Conservation (phyloP, 441 rosid genomes). For the Erodium texanum region DNA sequence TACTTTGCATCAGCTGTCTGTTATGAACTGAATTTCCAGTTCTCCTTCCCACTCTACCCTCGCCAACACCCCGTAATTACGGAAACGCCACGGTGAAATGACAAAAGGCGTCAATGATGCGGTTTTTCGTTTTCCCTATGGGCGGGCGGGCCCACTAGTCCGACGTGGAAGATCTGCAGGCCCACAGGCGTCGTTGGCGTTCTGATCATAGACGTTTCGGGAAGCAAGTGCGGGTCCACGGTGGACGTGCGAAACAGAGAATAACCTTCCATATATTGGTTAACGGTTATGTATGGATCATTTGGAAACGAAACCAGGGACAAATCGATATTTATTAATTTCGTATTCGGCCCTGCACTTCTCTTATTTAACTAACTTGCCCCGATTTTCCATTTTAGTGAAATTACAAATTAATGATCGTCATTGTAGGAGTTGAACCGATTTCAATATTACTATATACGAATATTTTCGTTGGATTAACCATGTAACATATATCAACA, state of each 20-base stretch:
- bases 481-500: no score
- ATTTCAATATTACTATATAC: no score
- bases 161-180: constrained; percentile 8
- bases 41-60: constrained; percentile 27
- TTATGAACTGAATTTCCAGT: constrained; percentile 52
- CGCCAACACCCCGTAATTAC: constrained; percentile 16
- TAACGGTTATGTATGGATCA: background rate
- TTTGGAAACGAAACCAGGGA: background rate
- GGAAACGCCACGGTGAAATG: constrained; percentile 16
- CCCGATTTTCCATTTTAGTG: background rate
- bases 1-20: constrained; percentile 52
- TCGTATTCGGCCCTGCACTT: background rate
- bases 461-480: no score
- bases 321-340: no score
- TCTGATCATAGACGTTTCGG: no score
- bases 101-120: constrained; percentile 25
- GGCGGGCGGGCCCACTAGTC: constrained; percentile 19
- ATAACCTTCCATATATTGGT: background rate
- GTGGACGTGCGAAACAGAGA: constrained; percentile 4
- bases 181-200: constrained; percentile 18
- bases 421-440: background rate
- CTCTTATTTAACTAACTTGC: background rate
- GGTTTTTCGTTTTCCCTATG: constrained; percentile 19
- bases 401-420: background rate
- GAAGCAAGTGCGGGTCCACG: constrained; percentile 7